phyloP scores from a whole-genome alignment of 495 filamentous ascomycete species.

The Trichocladium uniseriatum region DNA sequence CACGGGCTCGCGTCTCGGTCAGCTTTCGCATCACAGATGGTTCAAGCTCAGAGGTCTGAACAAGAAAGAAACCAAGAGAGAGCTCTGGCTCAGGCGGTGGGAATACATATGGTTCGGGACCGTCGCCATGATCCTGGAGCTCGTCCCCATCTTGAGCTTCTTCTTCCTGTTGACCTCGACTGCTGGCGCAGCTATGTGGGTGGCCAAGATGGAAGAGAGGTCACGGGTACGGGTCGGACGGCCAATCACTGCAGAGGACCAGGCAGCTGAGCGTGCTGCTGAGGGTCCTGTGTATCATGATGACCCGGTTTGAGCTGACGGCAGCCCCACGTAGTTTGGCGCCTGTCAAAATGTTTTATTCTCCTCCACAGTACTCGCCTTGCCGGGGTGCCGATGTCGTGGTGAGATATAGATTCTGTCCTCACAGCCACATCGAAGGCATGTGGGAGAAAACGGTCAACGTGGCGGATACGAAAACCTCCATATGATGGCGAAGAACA shows the following conservation, averaged over 20 bases:
- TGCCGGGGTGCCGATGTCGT: too few species aligned
- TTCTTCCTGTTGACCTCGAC: slow-evolving; percentile 75
- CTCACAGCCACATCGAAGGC: too few species aligned
- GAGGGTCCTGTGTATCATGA: slow-evolving; percentile 25
- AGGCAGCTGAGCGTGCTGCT: background rate
- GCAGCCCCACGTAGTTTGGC: background rate
- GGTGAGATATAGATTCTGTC: too few species aligned
- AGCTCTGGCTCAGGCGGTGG: slow-evolving; percentile 61
- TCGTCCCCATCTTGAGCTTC: slow-evolving; percentile 77
- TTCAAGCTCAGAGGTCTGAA: slow-evolving; percentile 71
- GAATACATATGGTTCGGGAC: slow-evolving; percentile 50
- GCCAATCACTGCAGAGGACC: slow-evolving; percentile 14
- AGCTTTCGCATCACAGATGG: slow-evolving; percentile 57
- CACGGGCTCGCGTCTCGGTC: slow-evolving; percentile 50
- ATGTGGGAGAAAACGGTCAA: too few species aligned
- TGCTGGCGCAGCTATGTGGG: slow-evolving; percentile 81
- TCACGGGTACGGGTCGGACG: slow-evolving; percentile 20
- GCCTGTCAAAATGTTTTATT: background rate
- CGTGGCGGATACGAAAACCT: too few species aligned
- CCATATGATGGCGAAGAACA: too few species aligned
- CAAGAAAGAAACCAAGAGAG: slow-evolving; percentile 51
- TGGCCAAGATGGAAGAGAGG: slow-evolving; percentile 45
- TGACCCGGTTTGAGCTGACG: slow-evolving; percentile 15
- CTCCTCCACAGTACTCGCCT: too few species aligned
- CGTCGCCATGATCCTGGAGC: slow-evolving; percentile 50